Base-by-base conservation (phyloP, 495 filamentous ascomycete species). In the Penicillium atrosanguineum region DNA sequence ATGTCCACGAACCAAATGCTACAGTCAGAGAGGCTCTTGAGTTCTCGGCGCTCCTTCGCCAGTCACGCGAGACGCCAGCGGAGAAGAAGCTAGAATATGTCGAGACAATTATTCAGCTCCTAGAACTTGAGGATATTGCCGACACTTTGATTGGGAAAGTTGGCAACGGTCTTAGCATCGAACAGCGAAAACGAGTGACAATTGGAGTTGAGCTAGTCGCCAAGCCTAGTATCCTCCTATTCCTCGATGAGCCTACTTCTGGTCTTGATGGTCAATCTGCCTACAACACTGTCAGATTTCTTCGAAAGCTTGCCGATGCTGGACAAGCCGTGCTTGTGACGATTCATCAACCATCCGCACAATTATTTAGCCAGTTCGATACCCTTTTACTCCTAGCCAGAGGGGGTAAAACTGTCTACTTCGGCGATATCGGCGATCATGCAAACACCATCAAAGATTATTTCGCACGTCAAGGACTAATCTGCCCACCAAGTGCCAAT, bases 1-100 rank as follows among this genome's bases (percentile, higher is more conserved):
- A 96, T 61, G 79, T 93, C 15, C 91, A 95, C 61, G 88, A 92
- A 47, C 71, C 73, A 28, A 84, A 84, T 57, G 76, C 50, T 76
- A 85, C 89, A 3, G 86, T 96, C 21, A 83, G 90, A 11, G 91
- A 95, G 68, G 91, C 91, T 2, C 80, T 96, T 9, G 83, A 87
- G 46, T 96, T 96, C 61, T 92, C 88, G n/a, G 91, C 91, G 25
- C 78, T 88, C 40, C 75, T 96, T 7, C 82, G 91, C 36, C 91
- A 96, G 62, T 83, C 86, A 1, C 79, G 71, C 39, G 77, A 86
- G 25, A 81, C 81, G 0, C 74, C 88, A 0, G 74, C 75, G 1
- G 76, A 77, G 37, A 89, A 95, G 49, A 95, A 94, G 67, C 81
- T 91, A 56, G 75, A 80, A 4, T 95, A 95, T 51, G 89, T 91